phyloP scores from a whole-genome alignment of 2,329 filamentous ascomycete genomes.

The Zymoseptoria ardabiliae region DNA sequence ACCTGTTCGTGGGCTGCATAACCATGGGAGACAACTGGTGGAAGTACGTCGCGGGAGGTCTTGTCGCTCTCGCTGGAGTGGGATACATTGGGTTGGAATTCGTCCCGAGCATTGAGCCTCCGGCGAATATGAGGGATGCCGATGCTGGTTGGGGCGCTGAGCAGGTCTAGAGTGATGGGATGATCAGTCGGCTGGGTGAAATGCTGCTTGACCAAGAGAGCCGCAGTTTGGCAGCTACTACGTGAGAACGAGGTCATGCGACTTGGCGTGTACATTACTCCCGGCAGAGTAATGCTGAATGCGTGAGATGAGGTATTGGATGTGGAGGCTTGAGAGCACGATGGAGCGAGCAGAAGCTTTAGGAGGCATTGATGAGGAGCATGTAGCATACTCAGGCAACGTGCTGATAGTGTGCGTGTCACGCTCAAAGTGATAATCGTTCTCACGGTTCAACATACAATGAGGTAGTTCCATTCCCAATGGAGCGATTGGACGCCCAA shows the following conservation, averaged over 20 bases:
- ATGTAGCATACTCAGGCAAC: not conserved
- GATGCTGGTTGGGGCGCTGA: conserved; percentile 48
- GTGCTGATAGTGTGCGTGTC: not conserved
- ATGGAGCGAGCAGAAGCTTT: not conserved
- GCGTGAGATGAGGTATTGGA: not conserved
- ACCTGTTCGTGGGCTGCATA: conserved; percentile 88
- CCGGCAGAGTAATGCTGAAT: not conserved
- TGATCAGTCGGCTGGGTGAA: not conserved
- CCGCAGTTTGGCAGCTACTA: not conserved
- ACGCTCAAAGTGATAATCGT: not conserved
- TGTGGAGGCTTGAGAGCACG: not conserved
- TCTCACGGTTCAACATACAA: not conserved
- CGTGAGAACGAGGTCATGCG: not conserved
- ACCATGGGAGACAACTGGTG: conserved; percentile 62
- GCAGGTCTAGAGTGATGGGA: conserved; percentile 38
- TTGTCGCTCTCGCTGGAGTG: conserved; percentile 72
- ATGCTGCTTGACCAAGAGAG: not conserved
- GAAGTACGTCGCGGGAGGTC: conserved; percentile 66
- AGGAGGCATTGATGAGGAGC: not conserved
- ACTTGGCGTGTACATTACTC: not conserved
- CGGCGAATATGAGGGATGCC: conserved; percentile 48
- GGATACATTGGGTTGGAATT: conserved; percentile 56
- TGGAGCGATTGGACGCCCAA: too few species aligned
- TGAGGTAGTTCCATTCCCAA: not conserved
- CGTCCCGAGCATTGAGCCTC: conserved; percentile 46